phyloP scores from a whole-genome alignment of 306 rosid species.

The Vigna trinervia region DNA sequence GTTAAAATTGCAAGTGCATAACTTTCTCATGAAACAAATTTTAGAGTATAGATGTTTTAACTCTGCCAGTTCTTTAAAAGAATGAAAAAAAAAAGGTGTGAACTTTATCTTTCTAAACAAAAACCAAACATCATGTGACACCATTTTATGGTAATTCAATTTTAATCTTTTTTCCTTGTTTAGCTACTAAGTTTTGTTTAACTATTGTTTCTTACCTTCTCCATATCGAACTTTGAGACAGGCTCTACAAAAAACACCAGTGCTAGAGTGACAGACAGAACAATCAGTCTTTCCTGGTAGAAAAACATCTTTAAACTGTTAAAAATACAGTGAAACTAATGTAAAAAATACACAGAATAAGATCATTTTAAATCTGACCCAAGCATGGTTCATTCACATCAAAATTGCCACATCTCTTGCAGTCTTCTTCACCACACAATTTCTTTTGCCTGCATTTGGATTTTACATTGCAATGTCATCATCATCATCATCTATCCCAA shows the following conservation, averaged over 20 bases:
- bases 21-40: not conserved
- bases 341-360: slow-evolving; percentile 2
- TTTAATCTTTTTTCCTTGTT: not conserved
- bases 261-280: slow-evolving; percentile 74
- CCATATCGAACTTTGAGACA: slow-evolving; percentile 83
- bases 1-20: not conserved
- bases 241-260: slow-evolving; percentile 72
- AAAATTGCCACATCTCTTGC: slow-evolving; percentile 71
- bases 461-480: slow-evolving; percentile 38
- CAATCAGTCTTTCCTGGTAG: slow-evolving; percentile 80
- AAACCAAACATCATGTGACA: not conserved
- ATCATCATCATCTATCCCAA: slow-evolving; percentile 17
- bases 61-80: not conserved
- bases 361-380: slow-evolving; percentile 50
- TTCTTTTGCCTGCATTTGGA: slow-evolving; percentile 70
- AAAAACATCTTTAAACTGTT: slow-evolving; percentile 17
- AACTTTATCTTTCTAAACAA: not conserved
- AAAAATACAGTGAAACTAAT: slow-evolving; percentile 6
- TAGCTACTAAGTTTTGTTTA: not conserved
- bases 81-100: not conserved
- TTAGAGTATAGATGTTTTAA: not conserved
- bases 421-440: slow-evolving; percentile 72
- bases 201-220: slow-evolving; percentile 60
- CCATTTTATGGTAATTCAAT: not conserved
- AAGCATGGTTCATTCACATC: slow-evolving; percentile 72